Percentiles rank a stretch among this genome's conserved stretches.
These are phyloP conservation scores for Tagetes patula DNA, from an alignment of 129 eudicot genomes.

Conservation along the genomic window DNA sequence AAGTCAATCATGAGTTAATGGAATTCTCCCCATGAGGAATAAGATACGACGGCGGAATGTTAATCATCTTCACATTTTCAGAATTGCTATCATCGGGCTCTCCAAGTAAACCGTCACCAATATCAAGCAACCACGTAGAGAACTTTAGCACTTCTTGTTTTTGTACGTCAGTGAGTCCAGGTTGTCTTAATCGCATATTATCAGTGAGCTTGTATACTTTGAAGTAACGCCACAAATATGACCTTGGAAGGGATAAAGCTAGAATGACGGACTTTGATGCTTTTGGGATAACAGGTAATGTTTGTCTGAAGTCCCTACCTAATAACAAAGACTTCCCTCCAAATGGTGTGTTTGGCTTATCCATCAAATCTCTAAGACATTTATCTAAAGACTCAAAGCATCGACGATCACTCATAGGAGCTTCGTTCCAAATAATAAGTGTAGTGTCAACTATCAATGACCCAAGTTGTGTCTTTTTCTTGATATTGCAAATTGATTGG, in stretches of 20 bases:
- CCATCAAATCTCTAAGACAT: not conserved
- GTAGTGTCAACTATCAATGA: not conserved
- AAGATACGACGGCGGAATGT: not conserved
- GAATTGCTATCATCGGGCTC: too few relatives aligned
- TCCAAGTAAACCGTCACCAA: not conserved
- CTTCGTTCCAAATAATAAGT: not conserved
- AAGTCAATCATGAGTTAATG: not conserved
- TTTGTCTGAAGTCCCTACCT: not conserved
- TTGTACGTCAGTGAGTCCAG: too few relatives aligned
- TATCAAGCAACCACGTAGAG: not conserved
- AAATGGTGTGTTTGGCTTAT: not conserved
- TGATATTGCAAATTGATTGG: not conserved
- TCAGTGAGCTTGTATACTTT: not conserved
- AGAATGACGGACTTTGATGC: not conserved
- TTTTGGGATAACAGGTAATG: not conserved
- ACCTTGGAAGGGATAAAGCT: not conserved
- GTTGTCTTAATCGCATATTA: not conserved
- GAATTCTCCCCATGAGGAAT: not conserved
- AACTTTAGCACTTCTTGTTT: not conserved
- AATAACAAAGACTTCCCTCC: not conserved
- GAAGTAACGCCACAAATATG: not conserved
- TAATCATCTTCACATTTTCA: not conserved
- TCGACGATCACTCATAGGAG: not conserved
- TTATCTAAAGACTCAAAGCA: not conserved
- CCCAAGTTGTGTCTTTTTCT: not conserved